These are phyloP conservation scores for Dendrobium catenatum DNA, from an alignment of 106 monocot species.

Conservation along the genomic window DNA sequence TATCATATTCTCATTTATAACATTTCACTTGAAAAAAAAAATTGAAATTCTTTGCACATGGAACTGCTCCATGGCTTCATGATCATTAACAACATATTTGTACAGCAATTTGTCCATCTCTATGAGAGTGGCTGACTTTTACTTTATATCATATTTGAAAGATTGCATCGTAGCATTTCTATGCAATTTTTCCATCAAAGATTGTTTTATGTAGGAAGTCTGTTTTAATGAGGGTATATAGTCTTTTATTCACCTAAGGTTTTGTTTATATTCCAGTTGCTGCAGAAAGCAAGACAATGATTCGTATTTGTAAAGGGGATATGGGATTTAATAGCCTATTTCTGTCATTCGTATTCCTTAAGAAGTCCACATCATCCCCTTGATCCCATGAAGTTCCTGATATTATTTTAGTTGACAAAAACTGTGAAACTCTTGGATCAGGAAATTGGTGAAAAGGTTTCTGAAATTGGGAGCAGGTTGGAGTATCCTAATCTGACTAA, in stretches of 20 bases:
- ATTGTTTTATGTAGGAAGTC: not conserved
- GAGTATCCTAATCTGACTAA: slow-evolving; percentile 71
- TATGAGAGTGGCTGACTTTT: not conserved
- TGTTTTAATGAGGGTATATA: not conserved
- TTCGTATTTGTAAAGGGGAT: not conserved
- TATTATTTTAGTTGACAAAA: slow-evolving; percentile 1
- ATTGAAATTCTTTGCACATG: not conserved
- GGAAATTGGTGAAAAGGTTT: slow-evolving; percentile 91
- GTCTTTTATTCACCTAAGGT: not conserved
- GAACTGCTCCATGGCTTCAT: not conserved
- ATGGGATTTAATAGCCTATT: not conserved
- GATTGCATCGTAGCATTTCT: not conserved
- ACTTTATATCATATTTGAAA: not conserved
- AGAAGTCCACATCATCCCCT: not conserved
- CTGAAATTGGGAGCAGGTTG: slow-evolving; percentile 72
- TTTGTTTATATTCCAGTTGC: not conserved
- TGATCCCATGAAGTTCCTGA: not conserved
- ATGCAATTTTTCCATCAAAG: not conserved
- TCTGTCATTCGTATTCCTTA: not conserved
- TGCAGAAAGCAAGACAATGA: not conserved
- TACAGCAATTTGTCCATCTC: not conserved
- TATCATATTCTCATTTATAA: too few relatives aligned
- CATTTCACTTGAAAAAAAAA: too few relatives aligned
- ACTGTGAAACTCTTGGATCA: slow-evolving; percentile 18
- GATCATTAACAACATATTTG: not conserved